Evolutionary conservation across 768 basidiomycete genomes (phyloP), one percentile per base, ranked within the genome.

Genomic region (Phylloporus rhodoxanthus): DNA sequence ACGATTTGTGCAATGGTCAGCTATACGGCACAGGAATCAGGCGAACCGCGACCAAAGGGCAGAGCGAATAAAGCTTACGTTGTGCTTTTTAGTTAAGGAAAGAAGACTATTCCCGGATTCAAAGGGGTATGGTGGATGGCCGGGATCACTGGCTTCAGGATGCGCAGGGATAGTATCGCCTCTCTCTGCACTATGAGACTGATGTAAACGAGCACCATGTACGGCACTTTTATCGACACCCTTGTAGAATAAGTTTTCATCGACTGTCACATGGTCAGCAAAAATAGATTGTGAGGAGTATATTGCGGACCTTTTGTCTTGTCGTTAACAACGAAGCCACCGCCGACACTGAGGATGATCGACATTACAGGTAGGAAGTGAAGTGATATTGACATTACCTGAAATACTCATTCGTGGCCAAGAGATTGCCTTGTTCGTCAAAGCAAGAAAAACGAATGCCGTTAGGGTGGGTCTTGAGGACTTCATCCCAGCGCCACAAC

Each of bases 351-450:
- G 41, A 23, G 41, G 25, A 19, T 21, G 14, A 30, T 45, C 3
- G 32, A 40, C 2, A 23, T 45, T 43, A 23, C 15, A 28, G 38
- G 20, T 3, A 30, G 6, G 25, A 14, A 28, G 7, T 15, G 8
- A 41, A 42, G 11, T 1, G 11, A 33, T 1, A 14, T 10, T 40
- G 34, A 19, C 43, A 52, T 36, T 57, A 76, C 78, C 82, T 91
- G 63, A 90, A 96, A 60, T 95, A 98, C 63, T 93, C 89, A 57
- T 98, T 97, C 11, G 91, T 93, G 1, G 94, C 94, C 50, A 98
- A 72, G 52, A 97, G 70, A 54, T 89, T 81, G 2, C 94, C 94
- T n/a, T 85, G 73, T 40, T 77, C 73, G 46, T 76, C 82, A 56
- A 92, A 98, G 29, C 81, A 87, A 30, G 84, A 84, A 66, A 97